These are phyloP conservation scores for Arthroderma uncinatum DNA, from an alignment of 2,329 filamentous ascomycete species.

Conservation along the genomic window DNA sequence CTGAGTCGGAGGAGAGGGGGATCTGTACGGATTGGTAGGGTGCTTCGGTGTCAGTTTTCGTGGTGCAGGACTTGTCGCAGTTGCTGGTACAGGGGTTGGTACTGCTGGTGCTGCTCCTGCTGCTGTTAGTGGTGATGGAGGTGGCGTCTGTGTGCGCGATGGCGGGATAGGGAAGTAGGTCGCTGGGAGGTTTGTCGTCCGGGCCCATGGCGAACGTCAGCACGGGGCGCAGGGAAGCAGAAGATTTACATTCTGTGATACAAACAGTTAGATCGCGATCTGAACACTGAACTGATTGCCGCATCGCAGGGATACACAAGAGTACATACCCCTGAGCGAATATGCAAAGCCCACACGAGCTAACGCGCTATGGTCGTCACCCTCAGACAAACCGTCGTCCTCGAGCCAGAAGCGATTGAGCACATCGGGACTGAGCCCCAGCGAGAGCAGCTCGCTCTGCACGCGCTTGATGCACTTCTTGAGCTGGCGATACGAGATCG, in stretches of 20 bases:
- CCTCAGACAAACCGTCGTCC: not conserved
- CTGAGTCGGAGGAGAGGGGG: conserved; percentile 61
- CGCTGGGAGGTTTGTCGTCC: conserved; percentile 37
- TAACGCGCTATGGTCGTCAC: not conserved
- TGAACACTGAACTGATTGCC: not conserved
- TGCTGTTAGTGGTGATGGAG: not conserved
- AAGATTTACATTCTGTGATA: conserved; percentile 27
- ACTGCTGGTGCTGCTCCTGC: not conserved
- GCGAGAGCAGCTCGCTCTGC: conserved; percentile 54
- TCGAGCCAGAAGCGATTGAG: conserved; percentile 51
- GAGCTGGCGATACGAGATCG: conserved; percentile 71
- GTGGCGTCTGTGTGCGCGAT: not conserved
- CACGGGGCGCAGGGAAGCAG: conserved; percentile 49
- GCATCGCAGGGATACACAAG: not conserved
- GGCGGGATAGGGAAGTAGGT: not conserved
- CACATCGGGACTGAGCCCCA: conserved; percentile 63
- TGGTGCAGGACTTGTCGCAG: not conserved
- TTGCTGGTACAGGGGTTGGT: not conserved
- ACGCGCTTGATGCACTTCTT: conserved; percentile 85
- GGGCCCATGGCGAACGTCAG: conserved; percentile 59
- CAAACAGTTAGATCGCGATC: not conserved
- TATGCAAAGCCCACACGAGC: conserved; percentile 13
- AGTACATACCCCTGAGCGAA: conserved; percentile 12
- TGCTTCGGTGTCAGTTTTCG: not conserved
- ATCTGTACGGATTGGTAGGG: conserved; percentile 49